A percentile compares a stretch with the other conserved stretches of the same genome.
phyloP scores from a whole-genome alignment of 805 yeast species.

The Vanderwaltozyma polyspora region DNA sequence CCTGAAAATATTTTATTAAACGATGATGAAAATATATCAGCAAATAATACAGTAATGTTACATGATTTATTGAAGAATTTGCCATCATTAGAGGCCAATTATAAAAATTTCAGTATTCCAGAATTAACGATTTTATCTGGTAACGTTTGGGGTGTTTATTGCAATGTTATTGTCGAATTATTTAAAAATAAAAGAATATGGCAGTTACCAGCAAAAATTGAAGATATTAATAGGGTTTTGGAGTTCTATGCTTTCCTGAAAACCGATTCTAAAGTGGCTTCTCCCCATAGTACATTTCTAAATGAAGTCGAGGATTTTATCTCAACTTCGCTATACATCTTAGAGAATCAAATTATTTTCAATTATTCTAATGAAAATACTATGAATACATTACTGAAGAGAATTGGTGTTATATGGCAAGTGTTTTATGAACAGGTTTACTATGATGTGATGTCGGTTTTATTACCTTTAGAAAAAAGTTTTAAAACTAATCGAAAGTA shows the following conservation, averaged over 20 bases:
- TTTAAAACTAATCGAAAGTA: slow-evolving; percentile 15
- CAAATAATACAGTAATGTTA: slow-evolving; percentile 14
- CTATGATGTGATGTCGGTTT: slow-evolving; percentile 48
- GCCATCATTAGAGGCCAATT: slow-evolving; percentile 24
- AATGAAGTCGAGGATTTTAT: slow-evolving; percentile 23
- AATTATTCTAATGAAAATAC: slow-evolving; percentile 24
- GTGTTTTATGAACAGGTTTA: slow-evolving; percentile 43
- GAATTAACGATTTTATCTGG: slow-evolving; percentile 22
- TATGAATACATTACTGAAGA: slow-evolving; percentile 27
- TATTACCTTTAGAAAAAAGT: slow-evolving; percentile 40
- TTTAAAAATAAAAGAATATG: slow-evolving; percentile 23
- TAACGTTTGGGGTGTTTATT: slow-evolving; percentile 25
- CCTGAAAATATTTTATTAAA: slow-evolving; percentile 12
- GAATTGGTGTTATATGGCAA: slow-evolving; percentile 42
- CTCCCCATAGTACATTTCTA: slow-evolving; percentile 15
- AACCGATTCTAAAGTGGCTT: slow-evolving; percentile 19
- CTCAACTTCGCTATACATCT: slow-evolving; percentile 29
- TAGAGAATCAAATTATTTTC: slow-evolving; percentile 29
- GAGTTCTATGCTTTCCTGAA: slow-evolving; percentile 20
- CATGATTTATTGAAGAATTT: slow-evolving; percentile 25
- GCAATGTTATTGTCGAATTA: slow-evolving; percentile 19
- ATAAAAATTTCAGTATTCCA: slow-evolving; percentile 18
- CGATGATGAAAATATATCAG: slow-evolving; percentile 9
- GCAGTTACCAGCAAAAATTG: slow-evolving; percentile 25
- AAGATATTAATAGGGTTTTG: slow-evolving; percentile 18